phyloP scores from a whole-genome alignment of 1,284 basidiomycete genomes.

The Cystobasidium slooffiae region DNA sequence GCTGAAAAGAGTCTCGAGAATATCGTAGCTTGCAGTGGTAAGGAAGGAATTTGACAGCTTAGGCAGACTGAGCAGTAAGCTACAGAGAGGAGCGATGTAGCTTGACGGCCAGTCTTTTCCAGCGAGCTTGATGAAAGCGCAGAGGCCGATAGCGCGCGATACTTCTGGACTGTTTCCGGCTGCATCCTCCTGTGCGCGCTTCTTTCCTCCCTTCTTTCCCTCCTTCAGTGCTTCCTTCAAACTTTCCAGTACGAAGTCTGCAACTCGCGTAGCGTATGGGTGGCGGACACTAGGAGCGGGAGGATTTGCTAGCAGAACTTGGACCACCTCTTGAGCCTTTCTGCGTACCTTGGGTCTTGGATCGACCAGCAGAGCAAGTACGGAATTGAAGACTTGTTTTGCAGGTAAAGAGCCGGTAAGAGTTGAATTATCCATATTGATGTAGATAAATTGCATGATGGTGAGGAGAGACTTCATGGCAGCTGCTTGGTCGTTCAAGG shows the following conservation, averaged over 20 bases:
- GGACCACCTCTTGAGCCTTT: slow-evolving; percentile 82
- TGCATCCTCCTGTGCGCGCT: slow-evolving; percentile 59
- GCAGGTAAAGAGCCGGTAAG: slow-evolving; percentile 65
- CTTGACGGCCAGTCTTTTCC: slow-evolving; percentile 68
- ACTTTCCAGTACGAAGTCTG: slow-evolving; percentile 74
- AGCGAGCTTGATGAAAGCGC: slow-evolving; percentile 70
- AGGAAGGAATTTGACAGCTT: slow-evolving; percentile 82
- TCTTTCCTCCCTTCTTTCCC: slow-evolving; percentile 68
- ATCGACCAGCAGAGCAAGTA: slow-evolving; percentile 83
- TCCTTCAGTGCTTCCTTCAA: slow-evolving; percentile 71
- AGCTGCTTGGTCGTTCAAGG: slow-evolving; percentile 57
- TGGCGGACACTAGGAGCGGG: slow-evolving; percentile 76
- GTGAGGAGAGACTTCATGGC: slow-evolving; percentile 71
- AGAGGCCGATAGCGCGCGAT: slow-evolving; percentile 78
- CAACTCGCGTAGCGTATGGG: slow-evolving; percentile 79
- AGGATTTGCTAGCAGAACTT: slow-evolving; percentile 72
- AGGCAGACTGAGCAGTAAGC: slow-evolving; percentile 75
- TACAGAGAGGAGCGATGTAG: slow-evolving; percentile 71
- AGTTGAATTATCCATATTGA: slow-evolving; percentile 70
- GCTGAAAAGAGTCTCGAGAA: slow-evolving; percentile 60
- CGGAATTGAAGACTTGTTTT: slow-evolving; percentile 74
- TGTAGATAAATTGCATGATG: slow-evolving; percentile 71
- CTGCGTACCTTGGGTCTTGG: slow-evolving; percentile 91
- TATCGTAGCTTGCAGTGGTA: slow-evolving; percentile 77
- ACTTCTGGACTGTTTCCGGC: slow-evolving; percentile 61